These are phyloP conservation scores for Hypoxylon sp. DNA, from an alignment of 2,329 filamentous ascomycete species.

Conservation along the genomic window DNA sequence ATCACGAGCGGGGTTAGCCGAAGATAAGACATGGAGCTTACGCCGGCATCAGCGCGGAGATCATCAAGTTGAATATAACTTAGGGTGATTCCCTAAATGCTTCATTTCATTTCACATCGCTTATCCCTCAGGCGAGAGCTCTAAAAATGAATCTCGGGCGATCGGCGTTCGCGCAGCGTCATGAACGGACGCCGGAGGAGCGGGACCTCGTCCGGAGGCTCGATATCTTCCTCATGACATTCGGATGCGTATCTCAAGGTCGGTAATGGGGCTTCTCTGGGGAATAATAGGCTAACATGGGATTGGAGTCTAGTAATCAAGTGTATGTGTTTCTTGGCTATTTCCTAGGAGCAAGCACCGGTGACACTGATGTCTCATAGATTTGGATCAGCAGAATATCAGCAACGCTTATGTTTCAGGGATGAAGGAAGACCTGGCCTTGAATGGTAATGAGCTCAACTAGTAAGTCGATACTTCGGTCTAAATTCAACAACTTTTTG, in stretches of 20 bases:
- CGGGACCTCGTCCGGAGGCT: conserved; percentile 54
- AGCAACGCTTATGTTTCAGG: conserved; percentile 57
- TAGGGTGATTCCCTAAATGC: not conserved
- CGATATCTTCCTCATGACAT: conserved; percentile 57
- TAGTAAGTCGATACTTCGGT: conserved; percentile 38
- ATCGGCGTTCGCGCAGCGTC: conserved; percentile 46
- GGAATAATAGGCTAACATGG: conserved; percentile 4
- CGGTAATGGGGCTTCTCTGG: conserved; percentile 11
- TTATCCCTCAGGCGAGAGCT: not conserved
- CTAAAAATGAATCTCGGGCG: conserved; percentile 41
- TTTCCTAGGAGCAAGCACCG: not conserved
- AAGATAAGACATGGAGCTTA: conserved; percentile 38
- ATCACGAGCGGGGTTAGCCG: conserved; percentile 41
- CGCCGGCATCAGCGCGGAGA: conserved; percentile 30
- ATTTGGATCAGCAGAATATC: conserved; percentile 56
- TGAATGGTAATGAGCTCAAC: conserved; percentile 54
- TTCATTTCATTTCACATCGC: not conserved
- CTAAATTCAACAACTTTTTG: not conserved
- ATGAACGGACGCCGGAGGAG: conserved; percentile 53
- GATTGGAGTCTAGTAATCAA: conserved; percentile 46
- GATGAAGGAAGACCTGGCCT: conserved; percentile 54
- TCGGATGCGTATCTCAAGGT: conserved; percentile 57
- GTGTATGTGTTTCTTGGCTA: conserved; percentile 33
- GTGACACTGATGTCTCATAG: conserved; percentile 46
- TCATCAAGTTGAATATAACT: conserved; percentile 19